phyloP scores from a whole-genome alignment of 768 basidiomycete genomes.

The Suillus tomentosus region DNA sequence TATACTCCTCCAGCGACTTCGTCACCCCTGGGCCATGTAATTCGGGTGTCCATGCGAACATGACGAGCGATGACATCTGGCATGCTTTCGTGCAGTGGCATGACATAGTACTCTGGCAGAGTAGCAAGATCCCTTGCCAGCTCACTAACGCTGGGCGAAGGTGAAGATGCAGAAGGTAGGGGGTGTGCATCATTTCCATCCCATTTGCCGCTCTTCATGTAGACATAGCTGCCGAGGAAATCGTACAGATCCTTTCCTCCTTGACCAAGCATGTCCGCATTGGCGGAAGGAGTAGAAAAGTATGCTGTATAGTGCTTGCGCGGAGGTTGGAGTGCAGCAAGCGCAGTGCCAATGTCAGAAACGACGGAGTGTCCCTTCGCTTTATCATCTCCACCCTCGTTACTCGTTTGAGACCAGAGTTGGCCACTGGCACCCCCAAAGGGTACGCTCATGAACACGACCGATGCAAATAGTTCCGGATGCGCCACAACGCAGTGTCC shows the following conservation, averaged over 20 bases:
- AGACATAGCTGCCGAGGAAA: conserved; percentile 33
- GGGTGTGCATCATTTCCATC: conserved; percentile 41
- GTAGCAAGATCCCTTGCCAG: conserved; percentile 37
- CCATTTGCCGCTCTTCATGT: conserved; percentile 63
- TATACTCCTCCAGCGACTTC: conserved; percentile 47
- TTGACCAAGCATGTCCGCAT: conserved; percentile 41
- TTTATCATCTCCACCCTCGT: conserved; percentile 19
- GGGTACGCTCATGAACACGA: conserved; percentile 63
- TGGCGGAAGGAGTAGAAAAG: conserved; percentile 48
- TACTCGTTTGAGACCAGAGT: conserved; percentile 6
- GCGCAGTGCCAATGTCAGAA: conserved; percentile 17
- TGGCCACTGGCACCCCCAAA: conserved; percentile 46
- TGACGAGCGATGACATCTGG: conserved; percentile 43
- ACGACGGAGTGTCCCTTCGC: conserved; percentile 20
- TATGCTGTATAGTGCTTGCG: conserved; percentile 61
- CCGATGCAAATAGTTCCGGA: conserved; percentile 55
- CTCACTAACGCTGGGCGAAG: conserved; percentile 23
- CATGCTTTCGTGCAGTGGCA: conserved; percentile 57
- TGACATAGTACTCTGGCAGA: conserved; percentile 63
- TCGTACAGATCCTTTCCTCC: conserved; percentile 20
- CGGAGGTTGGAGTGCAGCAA: conserved; percentile 49
- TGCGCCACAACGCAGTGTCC: conserved; percentile 54
- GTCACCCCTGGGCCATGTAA: conserved; percentile 50
- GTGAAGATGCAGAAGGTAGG: conserved; percentile 33
- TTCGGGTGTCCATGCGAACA: conserved; percentile 29